A percentile compares a stretch with the other conserved stretches of the same genome.
Conservation (phyloP, 331 rosid genomes). For the Cydonia oblonga region DNA sequence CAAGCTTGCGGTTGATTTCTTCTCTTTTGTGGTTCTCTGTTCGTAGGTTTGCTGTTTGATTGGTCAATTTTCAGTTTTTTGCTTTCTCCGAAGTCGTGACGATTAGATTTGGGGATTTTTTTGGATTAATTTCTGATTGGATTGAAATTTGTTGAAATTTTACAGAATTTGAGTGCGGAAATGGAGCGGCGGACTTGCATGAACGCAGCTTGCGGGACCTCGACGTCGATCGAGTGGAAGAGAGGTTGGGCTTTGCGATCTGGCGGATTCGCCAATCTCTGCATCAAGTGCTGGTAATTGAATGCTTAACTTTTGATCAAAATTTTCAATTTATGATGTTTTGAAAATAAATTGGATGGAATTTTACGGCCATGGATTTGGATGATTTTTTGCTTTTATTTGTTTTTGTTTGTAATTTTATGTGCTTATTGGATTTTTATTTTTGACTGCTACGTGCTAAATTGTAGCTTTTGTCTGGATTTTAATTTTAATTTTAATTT, state of each 20-base stretch:
- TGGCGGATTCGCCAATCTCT: conserved; percentile 80
- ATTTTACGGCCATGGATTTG: conserved; percentile 12
- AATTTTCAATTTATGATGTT: neutral
- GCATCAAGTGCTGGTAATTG: conserved; percentile 86
- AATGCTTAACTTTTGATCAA: neutral
- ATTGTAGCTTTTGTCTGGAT: neutral
- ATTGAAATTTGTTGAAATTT: conserved; percentile 2
- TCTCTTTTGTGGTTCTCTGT: neutral
- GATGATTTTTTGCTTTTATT: neutral
- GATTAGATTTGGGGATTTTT: conserved; percentile 12
- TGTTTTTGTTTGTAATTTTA: neutral
- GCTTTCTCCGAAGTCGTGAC: neutral
- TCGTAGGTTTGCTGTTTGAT: neutral
- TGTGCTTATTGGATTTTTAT: neutral
- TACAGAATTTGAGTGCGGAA: conserved; percentile 33
- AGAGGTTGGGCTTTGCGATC: conserved; percentile 96
- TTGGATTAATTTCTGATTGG: neutral
- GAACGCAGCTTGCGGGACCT: conserved; percentile 61
- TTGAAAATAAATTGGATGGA: neutral
- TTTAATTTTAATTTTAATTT: neutral
- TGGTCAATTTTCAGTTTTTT: neutral
- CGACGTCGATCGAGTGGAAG: conserved; percentile 63
- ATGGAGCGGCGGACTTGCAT: conserved; percentile 70
- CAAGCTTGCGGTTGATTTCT: conserved; percentile 7
- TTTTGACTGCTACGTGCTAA: neutral